Evolutionary conservation across 2,329 filamentous ascomycete species (phyloP).

Genomic region (Colletotrichum costaricense): DNA sequence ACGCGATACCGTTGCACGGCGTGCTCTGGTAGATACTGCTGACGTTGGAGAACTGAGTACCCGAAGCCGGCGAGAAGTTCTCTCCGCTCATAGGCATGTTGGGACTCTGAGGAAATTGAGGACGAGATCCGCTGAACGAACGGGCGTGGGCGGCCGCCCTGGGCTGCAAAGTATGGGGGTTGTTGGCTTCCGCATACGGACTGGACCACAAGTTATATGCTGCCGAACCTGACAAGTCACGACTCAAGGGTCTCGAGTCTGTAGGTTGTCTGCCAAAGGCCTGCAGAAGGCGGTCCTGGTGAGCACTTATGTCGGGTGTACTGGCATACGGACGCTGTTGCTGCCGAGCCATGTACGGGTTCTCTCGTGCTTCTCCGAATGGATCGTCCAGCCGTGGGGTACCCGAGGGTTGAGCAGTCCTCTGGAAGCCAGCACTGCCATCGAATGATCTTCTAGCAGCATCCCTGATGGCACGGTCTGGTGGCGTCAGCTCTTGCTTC

Average conservation of each 20-base stretch:
- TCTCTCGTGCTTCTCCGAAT: conserved; percentile 37
- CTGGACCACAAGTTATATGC: conserved; percentile 21
- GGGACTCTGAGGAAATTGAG: conserved; percentile 27
- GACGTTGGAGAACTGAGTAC: conserved; percentile 56
- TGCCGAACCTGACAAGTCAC: conserved; percentile 22
- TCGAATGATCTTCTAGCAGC: conserved; percentile 30
- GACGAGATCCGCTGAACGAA: conserved; percentile 35
- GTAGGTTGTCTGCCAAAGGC: conserved; percentile 41
- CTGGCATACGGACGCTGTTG: conserved; percentile 18
- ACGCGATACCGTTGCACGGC: conserved; percentile 44
- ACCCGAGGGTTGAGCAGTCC: conserved; percentile 8
- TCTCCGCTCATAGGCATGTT: conserved; percentile 37
- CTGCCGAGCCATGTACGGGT: conserved; percentile 6
- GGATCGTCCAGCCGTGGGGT: conserved; percentile 43
- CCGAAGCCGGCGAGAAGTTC: conserved; percentile 40
- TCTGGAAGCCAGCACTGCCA: conserved; percentile 1
- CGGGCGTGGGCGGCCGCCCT: conserved; percentile 23
- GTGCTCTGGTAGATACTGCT: conserved; percentile 64
- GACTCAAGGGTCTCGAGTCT: conserved; percentile 31
- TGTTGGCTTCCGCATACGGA: conserved; percentile 20
- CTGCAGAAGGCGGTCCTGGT: conserved; percentile 49
- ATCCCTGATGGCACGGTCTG: conserved; percentile 25
- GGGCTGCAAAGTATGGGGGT: conserved; percentile 16
- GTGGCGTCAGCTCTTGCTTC: conserved; percentile 32
- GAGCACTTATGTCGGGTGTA: conserved; percentile 37